Base-by-base conservation (phyloP, 2,329 filamentous ascomycete genomes). In the Xylaria hypoxylon region DNA sequence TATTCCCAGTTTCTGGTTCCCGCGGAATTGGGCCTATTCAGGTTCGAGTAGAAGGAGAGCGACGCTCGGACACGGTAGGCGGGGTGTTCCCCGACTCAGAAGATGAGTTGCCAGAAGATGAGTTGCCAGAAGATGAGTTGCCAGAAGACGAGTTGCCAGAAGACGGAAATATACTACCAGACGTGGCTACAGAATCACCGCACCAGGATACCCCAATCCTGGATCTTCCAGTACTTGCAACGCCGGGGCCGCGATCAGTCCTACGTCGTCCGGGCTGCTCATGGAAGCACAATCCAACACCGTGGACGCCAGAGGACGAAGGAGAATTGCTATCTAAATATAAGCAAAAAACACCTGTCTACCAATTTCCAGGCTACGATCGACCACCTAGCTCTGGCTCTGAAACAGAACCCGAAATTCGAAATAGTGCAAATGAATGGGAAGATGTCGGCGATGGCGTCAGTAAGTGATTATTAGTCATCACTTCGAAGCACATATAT, bases 321-420 rank as follows among this genome's bases (percentile, higher is more conserved):
- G 44, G 65, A 2, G 51, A 70, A 31, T 40, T 71, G 0, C 1
- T 71, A 0, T 63, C 67, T 1, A 52, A 65, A 3, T 74, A 75
- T 35, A 72, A 71, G 47, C 72, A 71, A 51, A 69, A 70, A 40
- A 75, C 72, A 2, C 72, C 73, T 0, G 70, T 71, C 0, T 73
- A 47, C 8, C 17, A 65, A 1, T 69, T 42, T 2, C 72, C 72
- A 0, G 69, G 69, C 0, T 71, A 73, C 48, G 33, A 60, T 7
- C 2, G 5, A 24, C 22, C 5, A 10, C 19, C 5, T 7, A 10
- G 10, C 26, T 10, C 11, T 1, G 3, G 24, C 15, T 28, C 17
- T 15, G 45, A 50, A 35, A 8, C 2, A 7, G 44, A 22, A 4
- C 24, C 24, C 22, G 7, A 31, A 15, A 26, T n/a, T n/a, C n/a